Conservation (phyloP, 2,329 filamentous ascomycete genomes). For the Aspergillus sp. region DNA sequence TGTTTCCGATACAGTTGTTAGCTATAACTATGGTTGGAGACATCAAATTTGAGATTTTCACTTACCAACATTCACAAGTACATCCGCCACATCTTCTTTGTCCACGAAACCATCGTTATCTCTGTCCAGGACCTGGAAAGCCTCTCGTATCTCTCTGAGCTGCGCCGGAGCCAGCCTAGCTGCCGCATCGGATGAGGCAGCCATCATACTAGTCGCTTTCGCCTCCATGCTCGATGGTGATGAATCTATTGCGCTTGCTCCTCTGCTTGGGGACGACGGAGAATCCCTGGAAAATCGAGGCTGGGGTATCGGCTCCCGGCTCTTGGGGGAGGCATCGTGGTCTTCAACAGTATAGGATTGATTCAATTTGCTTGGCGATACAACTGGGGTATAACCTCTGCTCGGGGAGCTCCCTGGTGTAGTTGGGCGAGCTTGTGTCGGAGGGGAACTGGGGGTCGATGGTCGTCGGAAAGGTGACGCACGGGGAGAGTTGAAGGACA, state of each 20-base stretch:
- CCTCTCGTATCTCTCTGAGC: slow-evolving; percentile 83
- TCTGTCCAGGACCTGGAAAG: slow-evolving; percentile 88
- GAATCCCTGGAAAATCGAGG: slow-evolving; percentile 38
- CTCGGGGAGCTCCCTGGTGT: slow-evolving; percentile 50
- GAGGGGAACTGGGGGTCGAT: slow-evolving; percentile 62
- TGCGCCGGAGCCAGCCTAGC: slow-evolving; percentile 70
- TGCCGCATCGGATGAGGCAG: slow-evolving; percentile 35
- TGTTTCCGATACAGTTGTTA: slow-evolving; percentile 32
- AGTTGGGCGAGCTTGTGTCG: slow-evolving; percentile 51
- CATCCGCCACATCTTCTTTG: slow-evolving; percentile 80
- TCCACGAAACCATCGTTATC: slow-evolving; percentile 83
- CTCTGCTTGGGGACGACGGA: slow-evolving; percentile 41
- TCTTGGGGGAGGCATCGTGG: slow-evolving; percentile 34
- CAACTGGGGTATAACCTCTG: slow-evolving; percentile 43
- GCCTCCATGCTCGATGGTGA: slow-evolving; percentile 30
- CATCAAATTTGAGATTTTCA: slow-evolving; percentile 1
- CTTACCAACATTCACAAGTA: slow-evolving; percentile 78
- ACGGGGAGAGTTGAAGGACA: slow-evolving; percentile 70
- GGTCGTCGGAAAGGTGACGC: slow-evolving; percentile 68
- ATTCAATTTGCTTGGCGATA: slow-evolving; percentile 49
- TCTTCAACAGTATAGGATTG: slow-evolving; percentile 47
- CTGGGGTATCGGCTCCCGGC: slow-evolving; percentile 31
- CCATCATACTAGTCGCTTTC: slow-evolving; percentile 23
- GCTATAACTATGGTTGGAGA: not conserved
- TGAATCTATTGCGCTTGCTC: slow-evolving; percentile 26